Base-by-base conservation (phyloP, 23 red algal species). In the Gracilaria vermiculophylla region DNA sequence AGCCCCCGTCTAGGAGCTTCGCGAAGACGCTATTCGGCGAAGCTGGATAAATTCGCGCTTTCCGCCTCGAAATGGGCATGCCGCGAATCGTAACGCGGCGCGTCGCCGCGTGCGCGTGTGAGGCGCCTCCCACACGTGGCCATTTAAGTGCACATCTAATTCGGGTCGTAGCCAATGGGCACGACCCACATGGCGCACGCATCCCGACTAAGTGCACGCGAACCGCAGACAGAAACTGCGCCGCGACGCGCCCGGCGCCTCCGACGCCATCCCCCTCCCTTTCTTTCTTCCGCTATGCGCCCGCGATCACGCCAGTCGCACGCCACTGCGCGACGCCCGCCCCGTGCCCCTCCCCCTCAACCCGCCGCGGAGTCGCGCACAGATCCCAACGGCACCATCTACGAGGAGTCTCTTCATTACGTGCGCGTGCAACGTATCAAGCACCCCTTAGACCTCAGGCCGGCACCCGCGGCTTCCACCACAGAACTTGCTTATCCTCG, bases 371-470 rank as follows among this genome's bases (percentile, higher is more conserved):
- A 42, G 17, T 39, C 37, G 9, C 5, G 32, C 17, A 11, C 5
- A 37, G 76, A 54, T 79, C 32, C 76, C 14, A 33, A 79, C 76
- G 76, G 39, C 47, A 49, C 76, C 34, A 37, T 42, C 53, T 79
- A 54, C 49, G 76, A 79, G 21, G 76, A 79, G 45, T 54, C 76
- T 2, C 50, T 79, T 50, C 76, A 79, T 34, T 79, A 54, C 49
- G 76, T 79, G 5, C 42, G 76, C 37, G 34, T 79, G 37, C 67
- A 73, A 36, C 39, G 67, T 10, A 73, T 73, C 17, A 73, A 73
- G 42, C 67, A 73, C 42, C 67, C 67, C 28, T 40, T 73, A 3
- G 67, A 73, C 67, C 42, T 25, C n/a, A 42, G 67, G 9, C 67
- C 53, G 45, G 45, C 42, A 32, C 76, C 49, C 20, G 21, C 49